A percentile compares a stretch with the other conserved stretches of the same genome.
Conservation (phyloP, 2,329 filamentous ascomycete species). For the Diaporthe sp. region DNA sequence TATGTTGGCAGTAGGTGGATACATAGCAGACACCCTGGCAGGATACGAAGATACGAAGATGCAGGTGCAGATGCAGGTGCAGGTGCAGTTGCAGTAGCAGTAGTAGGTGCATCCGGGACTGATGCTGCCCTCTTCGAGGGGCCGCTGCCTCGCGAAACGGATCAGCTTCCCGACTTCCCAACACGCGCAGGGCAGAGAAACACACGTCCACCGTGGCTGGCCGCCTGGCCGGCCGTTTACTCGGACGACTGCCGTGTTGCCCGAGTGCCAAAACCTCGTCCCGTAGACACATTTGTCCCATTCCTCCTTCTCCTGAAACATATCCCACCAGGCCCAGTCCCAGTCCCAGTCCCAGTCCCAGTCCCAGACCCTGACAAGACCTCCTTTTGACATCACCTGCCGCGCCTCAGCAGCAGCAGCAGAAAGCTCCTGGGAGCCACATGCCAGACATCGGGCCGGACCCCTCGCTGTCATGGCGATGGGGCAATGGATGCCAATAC, state of each 20-base stretch:
- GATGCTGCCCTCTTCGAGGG: neutral
- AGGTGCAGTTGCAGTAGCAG: neutral
- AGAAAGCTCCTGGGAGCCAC: slow-evolving; percentile 10
- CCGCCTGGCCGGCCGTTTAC: neutral
- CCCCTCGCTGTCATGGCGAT: slow-evolving; percentile 3
- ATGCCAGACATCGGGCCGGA: slow-evolving; percentile 6
- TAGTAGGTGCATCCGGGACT: neutral
- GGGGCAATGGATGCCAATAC: slow-evolving; percentile 26
- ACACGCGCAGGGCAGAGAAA: neutral
- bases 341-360: slow-evolving; percentile 6
- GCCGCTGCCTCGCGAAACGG: slow-evolving; percentile 10
- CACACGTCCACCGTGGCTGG: neutral
- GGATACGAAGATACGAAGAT: neutral
- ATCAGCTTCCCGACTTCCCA: slow-evolving; percentile 26
- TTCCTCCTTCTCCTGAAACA: slow-evolving; percentile 25
- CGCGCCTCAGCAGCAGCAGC: neutral
- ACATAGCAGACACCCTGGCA: neutral
- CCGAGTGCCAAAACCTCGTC: neutral
- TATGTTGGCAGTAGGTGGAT: neutral
- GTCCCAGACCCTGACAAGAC: slow-evolving; percentile 7
- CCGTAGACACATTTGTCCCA: neutral
- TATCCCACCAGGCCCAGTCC: slow-evolving; percentile 10
- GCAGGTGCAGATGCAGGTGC: neutral
- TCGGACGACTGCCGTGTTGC: slow-evolving; percentile 19
- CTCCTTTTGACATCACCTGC: slow-evolving; percentile 10